These are phyloP conservation scores for Pyrenophora seminiperda DNA, from an alignment of 2,329 filamentous ascomycete genomes.

Conservation along the genomic window DNA sequence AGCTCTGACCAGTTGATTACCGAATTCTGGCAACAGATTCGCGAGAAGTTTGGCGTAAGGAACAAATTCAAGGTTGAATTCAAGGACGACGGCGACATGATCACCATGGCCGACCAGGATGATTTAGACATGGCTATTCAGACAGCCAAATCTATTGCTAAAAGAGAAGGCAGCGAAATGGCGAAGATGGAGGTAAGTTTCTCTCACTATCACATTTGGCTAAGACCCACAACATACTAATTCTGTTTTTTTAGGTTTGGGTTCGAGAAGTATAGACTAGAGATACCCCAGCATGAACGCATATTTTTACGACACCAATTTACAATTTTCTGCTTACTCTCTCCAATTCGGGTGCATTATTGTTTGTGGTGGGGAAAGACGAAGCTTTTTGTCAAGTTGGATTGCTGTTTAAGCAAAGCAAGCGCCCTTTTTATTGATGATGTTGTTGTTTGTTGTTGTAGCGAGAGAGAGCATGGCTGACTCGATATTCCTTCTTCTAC, in stretches of 20 bases:
- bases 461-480: no score
- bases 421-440: no score
- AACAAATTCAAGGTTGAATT: constrained; percentile 87
- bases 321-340: background rate
- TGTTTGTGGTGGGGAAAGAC: no score
- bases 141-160: constrained; percentile 69
- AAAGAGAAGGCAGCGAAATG: constrained; percentile 76
- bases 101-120: constrained; percentile 95
- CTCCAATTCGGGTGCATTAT: constrained; percentile 13
- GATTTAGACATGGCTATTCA: constrained; percentile 88
- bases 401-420: no score
- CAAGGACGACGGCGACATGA: constrained; percentile 90
- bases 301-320: constrained; percentile 27
- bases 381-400: constrained; percentile 14
- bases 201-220: background rate
- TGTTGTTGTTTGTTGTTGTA: no score
- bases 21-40: constrained; percentile 78
- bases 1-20: constrained; percentile 72
- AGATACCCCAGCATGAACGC: constrained; percentile 46
- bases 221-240: constrained; percentile 21
- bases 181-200: constrained; percentile 90
- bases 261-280: constrained; percentile 51
- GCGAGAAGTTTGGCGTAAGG: constrained; percentile 82
- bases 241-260: constrained; percentile 54
- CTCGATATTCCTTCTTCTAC: no score